Conservation (phyloP, 768 basidiomycete species). For the Pleurotus eryngii region DNA sequence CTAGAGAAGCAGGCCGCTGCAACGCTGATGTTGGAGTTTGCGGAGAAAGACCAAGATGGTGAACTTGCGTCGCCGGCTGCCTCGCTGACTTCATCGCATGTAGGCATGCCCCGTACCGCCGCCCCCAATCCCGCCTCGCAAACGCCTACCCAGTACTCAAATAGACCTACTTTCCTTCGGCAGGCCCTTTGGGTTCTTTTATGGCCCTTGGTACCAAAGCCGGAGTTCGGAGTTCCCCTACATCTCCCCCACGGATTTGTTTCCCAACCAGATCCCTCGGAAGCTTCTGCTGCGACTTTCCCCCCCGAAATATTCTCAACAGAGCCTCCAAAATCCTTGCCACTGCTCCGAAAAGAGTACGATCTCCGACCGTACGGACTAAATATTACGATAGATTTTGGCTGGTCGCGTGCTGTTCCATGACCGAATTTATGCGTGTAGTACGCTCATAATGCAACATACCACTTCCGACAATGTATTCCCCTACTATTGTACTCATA, state of each 20-base stretch:
- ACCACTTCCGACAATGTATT: background rate
- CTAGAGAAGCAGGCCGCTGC: conserved; percentile 32
- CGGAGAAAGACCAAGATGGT: conserved; percentile 9
- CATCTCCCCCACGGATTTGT: background rate
- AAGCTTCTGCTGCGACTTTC: background rate
- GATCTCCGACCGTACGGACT: conserved; percentile 74
- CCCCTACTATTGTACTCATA: too few species aligned
- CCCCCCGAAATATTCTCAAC: background rate
- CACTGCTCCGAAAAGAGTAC: conserved; percentile 49
- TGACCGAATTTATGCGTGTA: background rate
- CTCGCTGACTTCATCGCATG: conserved; percentile 1
- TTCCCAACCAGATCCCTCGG: background rate
- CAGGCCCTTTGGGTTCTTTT: background rate
- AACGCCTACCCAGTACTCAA: background rate
- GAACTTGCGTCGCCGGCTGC: conserved; percentile 9
- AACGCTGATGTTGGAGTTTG: conserved; percentile 15
- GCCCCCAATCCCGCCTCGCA: background rate
- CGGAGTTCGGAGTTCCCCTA: background rate
- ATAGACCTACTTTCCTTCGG: background rate
- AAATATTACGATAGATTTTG: conserved; percentile 69
- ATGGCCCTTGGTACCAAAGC: conserved; percentile 1
- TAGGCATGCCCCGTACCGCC: background rate
- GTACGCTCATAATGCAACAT: background rate
- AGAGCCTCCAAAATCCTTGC: conserved; percentile 11
- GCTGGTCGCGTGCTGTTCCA: conserved; percentile 43